These are phyloP conservation scores for Solanum boliviense DNA, from an alignment of 257 asterid species.

Conservation along the genomic window DNA sequence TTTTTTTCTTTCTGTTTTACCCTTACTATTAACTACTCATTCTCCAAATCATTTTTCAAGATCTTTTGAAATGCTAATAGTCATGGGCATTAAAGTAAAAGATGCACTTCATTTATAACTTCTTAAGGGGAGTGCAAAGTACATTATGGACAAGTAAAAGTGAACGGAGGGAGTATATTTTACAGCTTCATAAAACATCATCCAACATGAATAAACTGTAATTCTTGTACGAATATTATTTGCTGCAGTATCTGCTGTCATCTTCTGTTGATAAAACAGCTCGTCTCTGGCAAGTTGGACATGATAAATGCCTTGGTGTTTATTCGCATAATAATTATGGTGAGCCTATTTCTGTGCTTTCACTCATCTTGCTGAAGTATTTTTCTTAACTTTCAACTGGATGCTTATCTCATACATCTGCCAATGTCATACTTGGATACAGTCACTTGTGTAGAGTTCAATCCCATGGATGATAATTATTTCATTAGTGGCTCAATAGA, in stretches of 20 bases:
- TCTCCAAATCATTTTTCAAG: not conserved
- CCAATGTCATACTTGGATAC: constrained; percentile 19
- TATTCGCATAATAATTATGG: constrained; percentile 55
- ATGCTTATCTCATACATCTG: not conserved
- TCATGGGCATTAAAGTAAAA: not conserved
- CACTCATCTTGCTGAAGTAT: not conserved
- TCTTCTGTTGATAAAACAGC: constrained; percentile 60
- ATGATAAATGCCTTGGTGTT: constrained; percentile 42
- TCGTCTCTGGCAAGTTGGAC: constrained; percentile 55
- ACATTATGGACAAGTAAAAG: not conserved
- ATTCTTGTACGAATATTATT: not conserved
- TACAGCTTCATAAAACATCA: not conserved
- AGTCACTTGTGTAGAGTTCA: constrained; percentile 86
- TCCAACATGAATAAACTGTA: not conserved
- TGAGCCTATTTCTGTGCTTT: constrained; percentile 1
- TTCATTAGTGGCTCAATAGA: constrained; percentile 89
- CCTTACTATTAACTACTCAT: not conserved
- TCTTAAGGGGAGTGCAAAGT: not conserved
- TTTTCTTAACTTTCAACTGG: not conserved
- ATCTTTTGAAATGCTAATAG: not conserved
- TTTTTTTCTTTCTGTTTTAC: not conserved
- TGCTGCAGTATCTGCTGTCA: constrained; percentile 45
- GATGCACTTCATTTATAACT: not conserved
- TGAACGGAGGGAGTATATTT: not conserved
- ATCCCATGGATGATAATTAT: constrained; percentile 63